Evolutionary conservation across 2,329 filamentous ascomycete species (phyloP), one percentile per base, ranked within the genome.

Genomic region (Fusarium citri): DNA sequence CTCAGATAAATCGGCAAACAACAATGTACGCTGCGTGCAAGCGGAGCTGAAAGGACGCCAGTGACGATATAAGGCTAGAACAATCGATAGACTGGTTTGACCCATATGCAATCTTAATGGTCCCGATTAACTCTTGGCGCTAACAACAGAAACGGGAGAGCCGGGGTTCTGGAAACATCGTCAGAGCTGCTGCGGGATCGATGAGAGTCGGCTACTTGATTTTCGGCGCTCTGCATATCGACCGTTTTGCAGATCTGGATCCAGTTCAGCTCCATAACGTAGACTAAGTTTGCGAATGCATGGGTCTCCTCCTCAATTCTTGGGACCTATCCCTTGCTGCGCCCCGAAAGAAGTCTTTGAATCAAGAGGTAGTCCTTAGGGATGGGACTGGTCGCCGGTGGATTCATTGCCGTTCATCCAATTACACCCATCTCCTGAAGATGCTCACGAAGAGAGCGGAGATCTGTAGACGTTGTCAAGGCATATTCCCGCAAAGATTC

Each of bases 201-300:
- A 34, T n/a, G 20, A 51, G 41, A n/a, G 15, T 16, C 23, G 22
- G 11, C 6, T 28, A 5, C 20, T 30, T 46, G 41, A 34, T 28
- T 45, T 20, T 41, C 14, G 23, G 26, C 23, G 10, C 37, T 8
- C 22, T 37, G 25, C 30, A 45, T 25, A 45, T 55, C 20, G 18
- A 55, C 43, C 45, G 31, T 62, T 22, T 37, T 16, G 23, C 25
- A 48, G 40, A 54, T 51, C 56, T 57, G 60, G 14, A 54, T 18
- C 8, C 30, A 56, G 79, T 79, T 22, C 10, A 92, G 80, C 64
- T 84, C 87, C 1, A 43, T 22, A 23, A 16, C 15, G 10, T 18
- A 23, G 15, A 15, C 22, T 15, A 43, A 23, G 22, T 10, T 23
- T 43, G 20, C 25, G 10, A 28, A 9, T 26, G 18, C 18, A n/a